Base-by-base conservation (phyloP, 1,139 yeast species). In the Pichia sp. region DNA sequence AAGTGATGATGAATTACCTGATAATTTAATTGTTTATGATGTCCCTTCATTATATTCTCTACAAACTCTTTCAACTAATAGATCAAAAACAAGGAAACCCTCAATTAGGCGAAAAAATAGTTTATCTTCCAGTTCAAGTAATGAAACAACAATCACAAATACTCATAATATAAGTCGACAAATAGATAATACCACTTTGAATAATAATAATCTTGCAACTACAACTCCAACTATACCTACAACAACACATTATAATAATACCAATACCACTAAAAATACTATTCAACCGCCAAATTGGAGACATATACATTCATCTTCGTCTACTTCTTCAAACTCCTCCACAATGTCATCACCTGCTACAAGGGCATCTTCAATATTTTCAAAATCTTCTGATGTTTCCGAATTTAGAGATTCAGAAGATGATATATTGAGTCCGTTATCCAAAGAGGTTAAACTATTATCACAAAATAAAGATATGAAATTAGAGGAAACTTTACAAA, bases 31-130 rank as follows among this genome's bases (percentile, higher is more conserved):
- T 30, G 75, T 80, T 50, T 79, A 70, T 64, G 81, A 82, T 54
- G 84, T 82, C 16, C 89, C 87, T 2, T 62, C 78, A 38, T 72
- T 84, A 0, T 81, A 78, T 43, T 72, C 83, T 0, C 59, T 69
- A 33, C 51, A 57, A 12, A 54, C 68, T 3, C 45, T 65, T 20
- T 52, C 60, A 30, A 62, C 61, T 34, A 58, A 60, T 32, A 39
- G 41, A 26, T 35, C 36, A 12, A 41, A 35, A n/a, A n/a, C 41
- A 16, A 29, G 54, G 11, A 48, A 43, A 29, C 35, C 46, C 16
- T 42, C 50, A 8, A 37, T 44, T 12, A 37, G 43, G 34, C 42
- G 50, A 6, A 37, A 42, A 20, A 49, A 41, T 22, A 49, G 48
- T 12, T 44, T 50, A 26, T 34, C 49, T 3, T 51, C 51, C 24